phyloP scores from a whole-genome alignment of 2,329 filamentous ascomycete species.

The Aspergillus candidus region DNA sequence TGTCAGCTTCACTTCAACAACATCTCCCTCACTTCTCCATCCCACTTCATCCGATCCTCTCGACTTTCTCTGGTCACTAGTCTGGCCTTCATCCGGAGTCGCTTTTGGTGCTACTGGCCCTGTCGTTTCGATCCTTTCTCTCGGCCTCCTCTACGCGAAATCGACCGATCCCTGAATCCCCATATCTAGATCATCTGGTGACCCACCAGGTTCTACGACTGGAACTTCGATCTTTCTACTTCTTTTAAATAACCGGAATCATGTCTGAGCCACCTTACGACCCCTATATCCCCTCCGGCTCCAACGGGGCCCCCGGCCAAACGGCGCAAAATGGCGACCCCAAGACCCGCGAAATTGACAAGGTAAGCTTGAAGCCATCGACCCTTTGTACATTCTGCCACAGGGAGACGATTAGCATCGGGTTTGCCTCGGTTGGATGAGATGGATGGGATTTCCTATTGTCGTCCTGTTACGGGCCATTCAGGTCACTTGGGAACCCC shows the following conservation, averaged over 20 bases:
- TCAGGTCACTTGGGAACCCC: too few relatives aligned
- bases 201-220: constrained; percentile 13
- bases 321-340: constrained; percentile 52
- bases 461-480: too few relatives aligned
- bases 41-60: constrained; percentile 1
- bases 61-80: background rate
- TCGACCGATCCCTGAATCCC: constrained; percentile 9
- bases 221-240: constrained; percentile 6
- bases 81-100: background rate
- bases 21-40: constrained; percentile 7
- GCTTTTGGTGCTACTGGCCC: background rate
- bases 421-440: background rate
- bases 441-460: too few relatives aligned
- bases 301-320: constrained; percentile 46
- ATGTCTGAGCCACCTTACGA: constrained; percentile 70
- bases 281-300: constrained; percentile 75
- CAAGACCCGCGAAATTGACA: constrained; percentile 70
- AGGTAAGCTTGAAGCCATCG: constrained; percentile 58
- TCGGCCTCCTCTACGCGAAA: constrained; percentile 4
- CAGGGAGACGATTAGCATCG: background rate
- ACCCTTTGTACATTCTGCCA: constrained; percentile 1
- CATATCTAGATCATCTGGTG: constrained; percentile 13
- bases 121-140: constrained; percentile 4
- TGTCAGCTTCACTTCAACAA: constrained; percentile 19
- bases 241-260: constrained; percentile 19